Evolutionary conservation across 306 rosid species (phyloP).

Genomic region (Quercus parvula): DNA sequence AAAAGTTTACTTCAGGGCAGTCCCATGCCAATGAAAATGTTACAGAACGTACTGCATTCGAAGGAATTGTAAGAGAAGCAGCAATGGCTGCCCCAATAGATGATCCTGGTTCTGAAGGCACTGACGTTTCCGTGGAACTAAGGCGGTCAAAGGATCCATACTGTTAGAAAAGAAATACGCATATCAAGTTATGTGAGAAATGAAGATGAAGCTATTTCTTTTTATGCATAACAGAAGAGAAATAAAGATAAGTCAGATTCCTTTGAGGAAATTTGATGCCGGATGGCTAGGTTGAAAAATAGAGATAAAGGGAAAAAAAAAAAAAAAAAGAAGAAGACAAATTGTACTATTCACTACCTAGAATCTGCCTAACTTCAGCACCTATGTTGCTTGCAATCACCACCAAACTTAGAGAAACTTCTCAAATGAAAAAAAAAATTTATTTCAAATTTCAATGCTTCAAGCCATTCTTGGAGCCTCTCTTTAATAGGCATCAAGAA

Average conservation of each 20-base stretch:
- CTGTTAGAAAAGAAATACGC: conserved; percentile 34
- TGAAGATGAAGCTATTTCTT: background rate
- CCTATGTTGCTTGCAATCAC: too few relatives aligned
- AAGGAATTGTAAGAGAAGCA: conserved; percentile 73
- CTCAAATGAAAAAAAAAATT: too few relatives aligned
- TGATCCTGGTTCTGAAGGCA: conserved; percentile 77
- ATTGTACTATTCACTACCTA: too few relatives aligned
- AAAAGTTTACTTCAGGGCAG: conserved; percentile 80
- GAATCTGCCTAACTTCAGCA: too few relatives aligned
- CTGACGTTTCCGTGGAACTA: conserved; percentile 35
- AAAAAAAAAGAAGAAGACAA: too few relatives aligned
- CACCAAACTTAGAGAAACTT: too few relatives aligned
- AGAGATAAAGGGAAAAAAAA: too few relatives aligned
- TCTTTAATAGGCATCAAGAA: too few relatives aligned
- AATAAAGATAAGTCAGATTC: background rate
- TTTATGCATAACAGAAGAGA: too few relatives aligned
- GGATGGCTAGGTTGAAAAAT: too few relatives aligned
- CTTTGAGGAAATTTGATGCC: background rate
- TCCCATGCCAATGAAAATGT: conserved; percentile 97
- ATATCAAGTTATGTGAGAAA: conserved; percentile 2
- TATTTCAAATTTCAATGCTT: too few relatives aligned
- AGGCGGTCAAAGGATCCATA: conserved; percentile 79
- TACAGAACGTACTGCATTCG: conserved; percentile 54
- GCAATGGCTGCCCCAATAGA: conserved; percentile 96
- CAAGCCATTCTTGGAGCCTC: too few relatives aligned